Evolutionary conservation across 169 alveolate species (phyloP), one percentile per base, ranked within the genome.

Genomic region (Plasmodium coatneyi): DNA sequence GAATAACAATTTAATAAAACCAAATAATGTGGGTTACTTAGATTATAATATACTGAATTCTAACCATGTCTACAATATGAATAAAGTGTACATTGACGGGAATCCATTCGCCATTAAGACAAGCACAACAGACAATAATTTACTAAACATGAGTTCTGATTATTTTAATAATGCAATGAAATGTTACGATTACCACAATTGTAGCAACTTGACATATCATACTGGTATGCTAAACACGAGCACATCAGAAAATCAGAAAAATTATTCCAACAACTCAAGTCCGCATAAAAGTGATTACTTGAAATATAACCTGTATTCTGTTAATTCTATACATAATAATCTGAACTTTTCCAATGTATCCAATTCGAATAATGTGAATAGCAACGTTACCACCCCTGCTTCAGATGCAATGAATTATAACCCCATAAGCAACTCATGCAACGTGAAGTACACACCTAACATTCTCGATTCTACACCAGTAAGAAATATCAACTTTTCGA

Each of bases 231-330:
- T 84, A 76, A 76, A 76, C 66, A 76, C 84, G 76, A 84, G 84
- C 79, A 30, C 60, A 49, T 76, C 93, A 76, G 84, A 84, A 46
- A 84, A 84, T 30, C 70, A 43, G 32, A 72, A 52, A 84, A 52
- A 74, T 84, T 66, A 74, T 52, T 84, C 84, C 70, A 56, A 84
- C 80, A 78, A 52, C 25, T 84, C 84, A 14, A 84, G 84, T 34
- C 84, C 84, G 66, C 39, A 78, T 76, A 84, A 76, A 84, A 84
- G 43, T 34, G 93, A 84, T 84, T 84, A 84, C 54, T 74, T 78
- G 30, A 84, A 76, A 76, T 34, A 74, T 66, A 74, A 74, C 66
- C 41, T 72, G 46, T 43, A 66, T 34, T 83, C 92, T 19, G 80
- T 36, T 3, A 83, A 83, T 83, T 30, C 32, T 39, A 41, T 83